Conservation (phyloP, 768 basidiomycete species). For the Macrolepiota albuminosa region DNA sequence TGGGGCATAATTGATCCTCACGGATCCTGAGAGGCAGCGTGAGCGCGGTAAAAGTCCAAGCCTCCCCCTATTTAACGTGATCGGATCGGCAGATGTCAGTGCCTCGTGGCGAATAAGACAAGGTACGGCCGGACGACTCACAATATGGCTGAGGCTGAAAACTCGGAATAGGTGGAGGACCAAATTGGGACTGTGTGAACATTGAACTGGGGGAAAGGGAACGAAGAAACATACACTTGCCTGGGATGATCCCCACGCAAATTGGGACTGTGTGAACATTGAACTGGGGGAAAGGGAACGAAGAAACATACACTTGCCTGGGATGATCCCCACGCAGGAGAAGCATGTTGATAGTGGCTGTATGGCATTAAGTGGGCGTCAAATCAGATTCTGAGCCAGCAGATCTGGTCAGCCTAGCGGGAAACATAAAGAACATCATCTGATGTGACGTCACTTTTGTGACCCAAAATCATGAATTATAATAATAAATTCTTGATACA, state of each 20-base stretch:
- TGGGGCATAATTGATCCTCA: slow-evolving; percentile 28
- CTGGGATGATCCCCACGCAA: slow-evolving; percentile 48
- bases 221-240: slow-evolving; percentile 12
- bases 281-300: too few species aligned
- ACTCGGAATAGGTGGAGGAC: slow-evolving; percentile 33
- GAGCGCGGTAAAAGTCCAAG: slow-evolving; percentile 58
- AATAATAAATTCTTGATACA: not conserved
- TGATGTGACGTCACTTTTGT: slow-evolving; percentile 11
- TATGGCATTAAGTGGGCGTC: slow-evolving; percentile 33
- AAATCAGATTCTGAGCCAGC: slow-evolving; percentile 6
- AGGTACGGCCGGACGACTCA: slow-evolving; percentile 24
- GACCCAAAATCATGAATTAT: not conserved
- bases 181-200: slow-evolving; percentile 33
- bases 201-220: slow-evolving; percentile 3
- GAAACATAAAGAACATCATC: not conserved
- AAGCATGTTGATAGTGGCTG: slow-evolving; percentile 37
- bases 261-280: too few species aligned
- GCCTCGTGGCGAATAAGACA: slow-evolving; percentile 15
- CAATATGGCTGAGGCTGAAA: slow-evolving; percentile 52
- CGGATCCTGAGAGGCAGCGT: slow-evolving; percentile 53
- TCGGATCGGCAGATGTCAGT: slow-evolving; percentile 9
- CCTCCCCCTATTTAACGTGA: slow-evolving; percentile 47
- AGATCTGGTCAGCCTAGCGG: not conserved
- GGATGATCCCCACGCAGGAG: slow-evolving; percentile 47
- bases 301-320: slow-evolving; percentile 21